phyloP scores from a whole-genome alignment of 2,329 filamentous ascomycete genomes.

The Davidsoniella virescens region DNA sequence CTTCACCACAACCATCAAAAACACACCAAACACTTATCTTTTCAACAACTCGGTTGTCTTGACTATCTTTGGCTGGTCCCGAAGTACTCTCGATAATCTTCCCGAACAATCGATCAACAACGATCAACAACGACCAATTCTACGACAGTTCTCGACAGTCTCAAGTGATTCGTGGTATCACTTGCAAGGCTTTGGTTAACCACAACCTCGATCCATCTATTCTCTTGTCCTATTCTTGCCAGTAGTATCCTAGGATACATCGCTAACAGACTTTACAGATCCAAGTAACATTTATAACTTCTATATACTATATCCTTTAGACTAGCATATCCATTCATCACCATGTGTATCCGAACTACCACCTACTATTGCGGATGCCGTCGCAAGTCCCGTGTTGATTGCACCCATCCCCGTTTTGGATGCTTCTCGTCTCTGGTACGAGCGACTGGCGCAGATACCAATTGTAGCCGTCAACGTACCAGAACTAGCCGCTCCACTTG shows the following conservation, averaged over 20 bases:
- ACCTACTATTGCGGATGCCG: constrained; percentile 4
- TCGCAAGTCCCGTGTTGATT: not conserved
- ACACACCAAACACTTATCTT: too few relatives aligned
- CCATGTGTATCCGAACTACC: constrained; percentile 4
- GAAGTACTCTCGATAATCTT: too few relatives aligned
- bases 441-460: not conserved
- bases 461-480: constrained; percentile 1
- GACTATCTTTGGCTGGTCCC: too few relatives aligned
- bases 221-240: not conserved
- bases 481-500: constrained; percentile 3
- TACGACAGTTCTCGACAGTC: too few relatives aligned
- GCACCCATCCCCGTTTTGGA: constrained; percentile 1
- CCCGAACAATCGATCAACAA: too few relatives aligned
- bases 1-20: too few relatives aligned
- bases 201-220: not conserved
- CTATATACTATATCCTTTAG: too few relatives aligned
- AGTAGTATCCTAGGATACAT: too few relatives aligned
- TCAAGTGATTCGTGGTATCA: too few relatives aligned
- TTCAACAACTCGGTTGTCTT: too few relatives aligned
- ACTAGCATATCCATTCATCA: not conserved
- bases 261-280: not conserved
- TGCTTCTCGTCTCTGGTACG: not conserved
- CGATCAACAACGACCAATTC: too few relatives aligned
- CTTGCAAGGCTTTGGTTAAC: not conserved
- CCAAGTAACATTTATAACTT: not conserved